Evolutionary conservation across 2,329 filamentous ascomycete species (phyloP).

Genomic region (Fonsecaea multimorphosa): DNA sequence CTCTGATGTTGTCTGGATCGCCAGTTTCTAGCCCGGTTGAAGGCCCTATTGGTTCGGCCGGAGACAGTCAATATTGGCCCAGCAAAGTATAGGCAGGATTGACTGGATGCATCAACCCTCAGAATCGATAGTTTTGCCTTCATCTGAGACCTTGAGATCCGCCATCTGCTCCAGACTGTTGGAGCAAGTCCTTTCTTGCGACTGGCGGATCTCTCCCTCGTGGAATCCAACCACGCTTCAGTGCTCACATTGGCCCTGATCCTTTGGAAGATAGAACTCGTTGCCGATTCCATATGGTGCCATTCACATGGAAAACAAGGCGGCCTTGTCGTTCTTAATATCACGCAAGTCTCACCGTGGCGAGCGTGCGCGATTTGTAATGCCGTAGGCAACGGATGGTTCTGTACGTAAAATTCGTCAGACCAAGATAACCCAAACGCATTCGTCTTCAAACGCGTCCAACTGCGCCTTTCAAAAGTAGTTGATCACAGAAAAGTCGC

Average conservation of each 20-base stretch:
- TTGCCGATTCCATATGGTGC: background rate
- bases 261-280: background rate
- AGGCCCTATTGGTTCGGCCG: background rate
- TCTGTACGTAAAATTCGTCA: conserved; percentile 29
- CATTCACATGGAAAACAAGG: background rate
- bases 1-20: background rate
- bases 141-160: background rate
- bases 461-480: conserved; percentile 16
- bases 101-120: background rate
- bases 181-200: background rate
- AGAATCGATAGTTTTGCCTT: background rate
- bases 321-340: background rate
- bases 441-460: background rate
- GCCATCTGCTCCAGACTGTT: background rate
- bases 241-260: background rate
- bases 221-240: background rate
- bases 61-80: background rate
- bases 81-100: background rate
- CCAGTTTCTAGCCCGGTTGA: background rate
- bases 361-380: background rate
- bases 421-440: conserved; percentile 8
- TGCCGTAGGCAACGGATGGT: conserved; percentile 2
- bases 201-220: background rate
- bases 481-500: background rate
- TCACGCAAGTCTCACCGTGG: background rate